Evolutionary conservation across 768 basidiomycete species (phyloP).

Genomic region (Boletellus emodensis): DNA sequence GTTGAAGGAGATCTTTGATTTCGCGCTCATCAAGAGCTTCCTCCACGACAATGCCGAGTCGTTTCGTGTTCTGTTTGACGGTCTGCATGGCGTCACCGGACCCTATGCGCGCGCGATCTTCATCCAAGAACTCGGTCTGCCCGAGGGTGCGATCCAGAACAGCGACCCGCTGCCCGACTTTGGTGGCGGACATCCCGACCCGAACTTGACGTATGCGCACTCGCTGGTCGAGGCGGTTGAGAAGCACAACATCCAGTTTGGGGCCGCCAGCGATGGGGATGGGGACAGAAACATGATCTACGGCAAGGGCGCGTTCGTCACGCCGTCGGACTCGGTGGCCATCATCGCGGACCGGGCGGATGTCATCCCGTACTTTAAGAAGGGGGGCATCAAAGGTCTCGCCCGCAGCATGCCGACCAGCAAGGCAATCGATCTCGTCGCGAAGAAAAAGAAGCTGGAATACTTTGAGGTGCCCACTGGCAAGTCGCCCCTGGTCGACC

Average conservation of each 20-base stretch:
- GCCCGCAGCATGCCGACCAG: constrained; percentile 98
- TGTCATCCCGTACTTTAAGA: constrained; percentile 86
- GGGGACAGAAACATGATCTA: constrained; percentile 99
- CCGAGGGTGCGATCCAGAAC: constrained; percentile 82
- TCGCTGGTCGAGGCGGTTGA: constrained; percentile 91
- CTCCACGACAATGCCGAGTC: constrained; percentile 61
- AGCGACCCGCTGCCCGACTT: constrained; percentile 91
- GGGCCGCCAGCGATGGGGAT: constrained; percentile 96
- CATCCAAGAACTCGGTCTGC: constrained; percentile 75
- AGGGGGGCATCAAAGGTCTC: constrained; percentile 87
- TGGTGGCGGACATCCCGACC: constrained; percentile 97
- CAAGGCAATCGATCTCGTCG: constrained; percentile 94
- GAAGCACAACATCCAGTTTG: constrained; percentile 79
- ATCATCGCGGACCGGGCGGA: constrained; percentile 98
- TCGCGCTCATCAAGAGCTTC: constrained; percentile 87
- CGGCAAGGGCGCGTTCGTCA: constrained; percentile 96
- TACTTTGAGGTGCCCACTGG: constrained; percentile 97
- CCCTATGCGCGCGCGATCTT: constrained; percentile 92
- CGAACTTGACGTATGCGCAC: constrained; percentile 97
- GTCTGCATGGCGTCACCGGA: constrained; percentile 93
- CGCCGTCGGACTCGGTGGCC: constrained; percentile 95
- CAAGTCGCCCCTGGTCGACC: constrained; percentile 27
- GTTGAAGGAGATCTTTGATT: constrained; percentile 90
- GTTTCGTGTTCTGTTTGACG: constrained; percentile 91
- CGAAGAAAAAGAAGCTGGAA: constrained; percentile 88